Conservation (phyloP, 78 protist species). For the Dictyostelium brefeldianum region DNA sequence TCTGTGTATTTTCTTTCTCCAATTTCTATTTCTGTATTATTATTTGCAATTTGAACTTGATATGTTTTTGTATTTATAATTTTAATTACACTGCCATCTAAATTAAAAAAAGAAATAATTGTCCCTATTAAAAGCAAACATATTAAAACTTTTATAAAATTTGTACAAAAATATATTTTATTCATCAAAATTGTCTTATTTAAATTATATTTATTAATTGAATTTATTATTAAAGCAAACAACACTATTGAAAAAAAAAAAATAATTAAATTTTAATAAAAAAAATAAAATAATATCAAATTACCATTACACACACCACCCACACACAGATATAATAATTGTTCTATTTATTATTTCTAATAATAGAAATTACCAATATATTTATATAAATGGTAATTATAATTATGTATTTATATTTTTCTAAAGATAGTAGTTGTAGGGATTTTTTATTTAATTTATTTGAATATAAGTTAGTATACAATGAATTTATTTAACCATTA, state of each 20-base stretch:
- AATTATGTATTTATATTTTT: too few species aligned
- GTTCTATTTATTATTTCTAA: too few species aligned
- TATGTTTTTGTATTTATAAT: background rate
- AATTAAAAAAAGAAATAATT: background rate
- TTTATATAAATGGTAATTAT: too few species aligned
- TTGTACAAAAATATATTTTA: background rate
- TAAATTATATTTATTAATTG: background rate
- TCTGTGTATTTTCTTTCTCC: background rate
- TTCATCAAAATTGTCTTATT: background rate
- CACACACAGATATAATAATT: too few species aligned
- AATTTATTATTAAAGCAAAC: background rate
- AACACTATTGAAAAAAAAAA: slow-evolving; percentile 9
- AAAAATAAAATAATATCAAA: background rate
- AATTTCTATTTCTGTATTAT: background rate
- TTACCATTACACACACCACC: too few species aligned
- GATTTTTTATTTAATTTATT: too few species aligned
- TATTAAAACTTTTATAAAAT: background rate
- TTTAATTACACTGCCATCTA: background rate
- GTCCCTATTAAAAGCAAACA: background rate
- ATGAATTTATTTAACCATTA: too few species aligned
- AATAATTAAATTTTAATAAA: background rate
- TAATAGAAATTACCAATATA: too few species aligned
- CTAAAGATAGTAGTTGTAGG: too few species aligned
- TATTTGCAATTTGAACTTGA: background rate
- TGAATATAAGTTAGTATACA: too few species aligned